Evolutionary conservation across 2,329 filamentous ascomycete genomes (phyloP).

Genomic region (Fusarium hostae): DNA sequence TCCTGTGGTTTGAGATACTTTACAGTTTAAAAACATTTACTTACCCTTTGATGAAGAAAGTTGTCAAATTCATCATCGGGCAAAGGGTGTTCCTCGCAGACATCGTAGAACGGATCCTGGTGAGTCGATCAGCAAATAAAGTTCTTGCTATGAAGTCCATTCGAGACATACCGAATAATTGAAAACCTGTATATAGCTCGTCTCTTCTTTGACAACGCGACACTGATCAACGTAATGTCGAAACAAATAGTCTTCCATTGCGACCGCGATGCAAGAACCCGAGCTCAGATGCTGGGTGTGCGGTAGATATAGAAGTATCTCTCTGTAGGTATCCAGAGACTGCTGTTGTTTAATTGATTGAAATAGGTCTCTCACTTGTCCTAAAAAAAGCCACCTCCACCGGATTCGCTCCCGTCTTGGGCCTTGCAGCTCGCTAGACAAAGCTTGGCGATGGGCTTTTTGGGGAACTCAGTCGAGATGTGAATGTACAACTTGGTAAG

Average conservation of each 20-base stretch:
- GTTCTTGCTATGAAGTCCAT: background rate
- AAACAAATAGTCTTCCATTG: constrained; percentile 71
- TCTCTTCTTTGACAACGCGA: constrained; percentile 61
- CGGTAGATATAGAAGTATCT: background rate
- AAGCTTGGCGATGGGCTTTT: constrained; percentile 25
- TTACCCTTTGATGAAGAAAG: constrained; percentile 62
- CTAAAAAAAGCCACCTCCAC: constrained; percentile 27
- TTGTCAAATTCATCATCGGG: constrained; percentile 67
- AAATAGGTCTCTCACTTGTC: constrained; percentile 13
- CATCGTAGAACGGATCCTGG: constrained; percentile 63
- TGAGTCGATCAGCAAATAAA: constrained; percentile 5
- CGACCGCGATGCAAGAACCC: background rate
- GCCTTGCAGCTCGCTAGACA: constrained; percentile 27
- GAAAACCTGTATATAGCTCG: constrained; percentile 67
- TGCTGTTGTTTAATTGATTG: background rate
- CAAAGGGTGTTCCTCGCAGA: constrained; percentile 62
- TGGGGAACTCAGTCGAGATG: background rate
- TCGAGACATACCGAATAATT: constrained; percentile 64
- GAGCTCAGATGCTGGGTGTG: background rate
- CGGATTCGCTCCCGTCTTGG: constrained; percentile 1
- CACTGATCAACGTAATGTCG: constrained; percentile 59
- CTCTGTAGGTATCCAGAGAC: background rate
- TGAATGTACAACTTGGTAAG: background rate
- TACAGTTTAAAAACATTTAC: constrained; percentile 33
- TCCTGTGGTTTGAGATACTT: background rate